phyloP scores from a whole-genome alignment of 441 rosid genomes.

The Pelargonium cotyledonis region DNA sequence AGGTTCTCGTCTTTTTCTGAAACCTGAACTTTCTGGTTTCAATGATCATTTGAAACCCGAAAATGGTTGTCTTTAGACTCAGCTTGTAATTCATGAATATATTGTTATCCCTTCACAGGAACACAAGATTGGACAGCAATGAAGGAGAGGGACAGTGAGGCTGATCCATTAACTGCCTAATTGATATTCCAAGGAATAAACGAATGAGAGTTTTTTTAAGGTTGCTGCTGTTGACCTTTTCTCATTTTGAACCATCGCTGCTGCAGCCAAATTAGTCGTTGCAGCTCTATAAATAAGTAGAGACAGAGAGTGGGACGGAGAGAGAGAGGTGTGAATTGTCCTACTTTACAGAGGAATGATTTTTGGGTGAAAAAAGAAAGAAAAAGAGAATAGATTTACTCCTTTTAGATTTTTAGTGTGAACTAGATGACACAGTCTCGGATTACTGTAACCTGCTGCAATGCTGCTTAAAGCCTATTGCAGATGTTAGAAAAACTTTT shows the following conservation, averaged over 20 bases:
- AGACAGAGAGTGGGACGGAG: not conserved
- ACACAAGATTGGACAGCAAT: conserved; percentile 36
- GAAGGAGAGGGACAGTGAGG: conserved; percentile 64
- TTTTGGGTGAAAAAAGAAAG: conserved; percentile 15
- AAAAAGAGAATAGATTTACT: not conserved
- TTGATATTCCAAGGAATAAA: conserved; percentile 3
- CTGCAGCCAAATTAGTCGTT: not conserved
- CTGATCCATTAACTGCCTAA: conserved; percentile 54
- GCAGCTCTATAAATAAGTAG: conserved; percentile 17
- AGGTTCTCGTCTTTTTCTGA: not conserved
- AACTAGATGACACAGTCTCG: too few relatives aligned
- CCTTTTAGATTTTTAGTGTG: conserved; percentile 5
- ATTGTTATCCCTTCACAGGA: conserved; percentile 35
- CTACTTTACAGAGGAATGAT: conserved; percentile 2
- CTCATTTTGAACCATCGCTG: conserved; percentile 4
- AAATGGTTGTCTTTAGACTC: not conserved
- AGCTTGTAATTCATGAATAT: not conserved
- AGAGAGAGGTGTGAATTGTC: conserved; percentile 7
- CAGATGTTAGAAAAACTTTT: not conserved
- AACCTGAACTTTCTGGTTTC: not conserved
- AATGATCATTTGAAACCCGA: not conserved
- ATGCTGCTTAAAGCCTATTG: not conserved
- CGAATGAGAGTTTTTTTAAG: not conserved
- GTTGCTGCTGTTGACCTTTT: conserved; percentile 10
- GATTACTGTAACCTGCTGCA: not conserved